Evolutionary conservation across 371 early-diverging fungal genomes (phyloP), one percentile per base, ranked within the genome.

Genomic region (Mucor piriformis): DNA sequence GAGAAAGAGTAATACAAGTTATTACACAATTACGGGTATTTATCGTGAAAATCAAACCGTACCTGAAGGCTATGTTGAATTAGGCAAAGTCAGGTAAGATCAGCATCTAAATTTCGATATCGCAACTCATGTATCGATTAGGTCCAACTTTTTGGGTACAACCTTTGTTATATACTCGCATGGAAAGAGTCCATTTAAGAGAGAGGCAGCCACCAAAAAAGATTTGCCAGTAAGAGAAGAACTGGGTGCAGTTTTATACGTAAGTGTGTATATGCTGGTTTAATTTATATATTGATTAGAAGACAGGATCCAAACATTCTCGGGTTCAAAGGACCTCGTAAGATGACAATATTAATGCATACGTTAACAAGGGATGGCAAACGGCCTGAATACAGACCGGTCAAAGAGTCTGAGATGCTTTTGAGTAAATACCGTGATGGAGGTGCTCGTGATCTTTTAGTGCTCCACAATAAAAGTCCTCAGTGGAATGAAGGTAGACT

Each of bases 271-370:
- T 50, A 50, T 38, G 10, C 56, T 32, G 6, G 24, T 25, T 37
- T 33, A 13, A 43, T 16, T 10, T 27, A 29, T 16, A 25, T 13
- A 47, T 13, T 13, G 25, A 32, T 32, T 25, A 33, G 24, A 35
- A 27, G 11, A 29, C 67, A 95, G 91, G 92, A 95, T 49, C 90
- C 92, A 2, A 95, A 94, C 65, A 86, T 94, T 8, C 81, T 95
- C 35, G 95, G 96, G 8, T 86, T 92, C 64, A 92, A 91, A 69
- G 97, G 96, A 0, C 97, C 97, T 8, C 84, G 97, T 34, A 93
- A 92, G 65, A 95, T 95, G 94, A 92, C 93, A 0, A 88, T 93
- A 12, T 56, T 95, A 51, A 76, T 91, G 70, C 91, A 89, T 47
- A 85, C 85, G 5, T 83, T 93, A 81, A 85, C 83, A 4, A 64